Evolutionary conservation across 1,284 basidiomycete genomes (phyloP).

Genomic region (Ustilago xerochloae): DNA sequence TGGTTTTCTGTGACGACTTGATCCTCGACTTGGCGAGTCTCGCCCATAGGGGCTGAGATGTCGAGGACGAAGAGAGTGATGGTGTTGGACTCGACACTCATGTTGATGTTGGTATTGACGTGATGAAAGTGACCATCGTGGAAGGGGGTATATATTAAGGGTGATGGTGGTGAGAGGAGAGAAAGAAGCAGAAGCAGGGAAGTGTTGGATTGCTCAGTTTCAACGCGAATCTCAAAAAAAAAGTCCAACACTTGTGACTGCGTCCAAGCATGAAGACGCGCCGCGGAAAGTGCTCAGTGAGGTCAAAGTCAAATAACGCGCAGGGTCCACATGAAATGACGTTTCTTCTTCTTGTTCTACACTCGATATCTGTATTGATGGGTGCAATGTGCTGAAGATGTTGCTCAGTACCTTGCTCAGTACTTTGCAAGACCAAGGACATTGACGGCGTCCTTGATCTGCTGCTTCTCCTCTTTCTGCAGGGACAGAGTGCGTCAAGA

Average conservation of each 20-base stretch:
- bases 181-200: background rate
- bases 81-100: slow-evolving; percentile 48
- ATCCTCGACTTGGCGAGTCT: slow-evolving; percentile 64
- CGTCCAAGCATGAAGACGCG: slow-evolving; percentile 3
- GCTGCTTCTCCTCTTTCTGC: slow-evolving; percentile 62
- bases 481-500: too few relatives aligned
- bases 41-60: slow-evolving; percentile 85
- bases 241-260: slow-evolving; percentile 32
- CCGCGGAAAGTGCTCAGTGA: background rate
- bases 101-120: background rate
- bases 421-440: slow-evolving; percentile 41
- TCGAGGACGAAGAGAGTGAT: slow-evolving; percentile 78
- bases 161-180: background rate
- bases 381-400: background rate
- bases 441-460: slow-evolving; percentile 54
- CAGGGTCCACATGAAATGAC: background rate
- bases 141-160: background rate
- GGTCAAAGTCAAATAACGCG: background rate
- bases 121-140: slow-evolving; percentile 1
- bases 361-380: background rate
- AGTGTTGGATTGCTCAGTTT: background rate
- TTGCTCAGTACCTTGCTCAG: background rate
- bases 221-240: slow-evolving; percentile 8
- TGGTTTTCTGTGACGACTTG: slow-evolving; percentile 27
- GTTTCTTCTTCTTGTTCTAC: background rate